phyloP scores from a whole-genome alignment of 495 filamentous ascomycete species.

The Penicillium canariense region DNA sequence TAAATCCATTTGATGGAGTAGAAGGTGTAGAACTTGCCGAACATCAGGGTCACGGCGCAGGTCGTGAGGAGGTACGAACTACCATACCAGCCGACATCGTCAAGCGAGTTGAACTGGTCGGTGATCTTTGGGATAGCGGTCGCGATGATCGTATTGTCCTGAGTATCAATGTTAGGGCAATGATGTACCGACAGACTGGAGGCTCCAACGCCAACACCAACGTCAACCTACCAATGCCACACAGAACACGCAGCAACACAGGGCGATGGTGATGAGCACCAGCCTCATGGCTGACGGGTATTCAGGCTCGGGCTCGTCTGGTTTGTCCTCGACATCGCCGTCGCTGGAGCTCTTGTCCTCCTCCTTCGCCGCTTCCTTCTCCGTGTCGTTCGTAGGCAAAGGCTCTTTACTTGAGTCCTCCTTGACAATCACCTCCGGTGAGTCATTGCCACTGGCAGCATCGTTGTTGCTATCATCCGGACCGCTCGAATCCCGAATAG shows the following conservation, averaged over 20 bases:
- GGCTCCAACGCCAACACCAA: background rate
- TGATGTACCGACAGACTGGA: background rate
- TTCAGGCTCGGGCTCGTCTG: constrained; percentile 36
- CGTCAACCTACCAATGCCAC: constrained; percentile 54
- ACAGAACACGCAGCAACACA: constrained; percentile 63
- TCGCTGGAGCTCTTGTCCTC: constrained; percentile 8
- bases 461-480: constrained; percentile 14
- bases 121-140: constrained; percentile 85
- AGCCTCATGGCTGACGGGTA: constrained; percentile 54
- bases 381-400: background rate
- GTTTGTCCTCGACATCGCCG: constrained; percentile 27
- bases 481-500: background rate
- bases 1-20: constrained; percentile 74
- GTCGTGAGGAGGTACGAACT: constrained; percentile 68
- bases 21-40: constrained; percentile 79
- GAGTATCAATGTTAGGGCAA: background rate
- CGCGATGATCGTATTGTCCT: constrained; percentile 78
- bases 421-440: constrained; percentile 3
- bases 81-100: constrained; percentile 83
- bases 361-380: constrained; percentile 7
- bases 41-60: constrained; percentile 67
- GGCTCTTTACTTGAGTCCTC: constrained; percentile 14
- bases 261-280: constrained; percentile 54
- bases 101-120: constrained; percentile 69
- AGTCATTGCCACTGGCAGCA: background rate